These are phyloP conservation scores for Globisporangium takayamanum DNA, from an alignment of 352 stramenopile species.

Conservation along the genomic window DNA sequence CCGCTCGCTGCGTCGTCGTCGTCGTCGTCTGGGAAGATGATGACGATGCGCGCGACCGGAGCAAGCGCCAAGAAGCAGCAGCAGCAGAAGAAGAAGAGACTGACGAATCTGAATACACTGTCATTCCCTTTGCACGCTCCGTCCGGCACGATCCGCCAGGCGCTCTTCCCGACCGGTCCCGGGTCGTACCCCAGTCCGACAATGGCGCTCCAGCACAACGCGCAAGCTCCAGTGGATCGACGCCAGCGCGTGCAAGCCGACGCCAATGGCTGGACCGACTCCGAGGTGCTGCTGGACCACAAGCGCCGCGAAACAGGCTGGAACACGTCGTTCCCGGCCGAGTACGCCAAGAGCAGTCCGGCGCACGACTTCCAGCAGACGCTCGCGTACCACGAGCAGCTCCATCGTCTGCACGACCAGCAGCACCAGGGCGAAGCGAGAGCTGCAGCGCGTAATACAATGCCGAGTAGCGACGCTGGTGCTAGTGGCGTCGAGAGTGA, in stretches of 20 bases:
- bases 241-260: conserved; percentile 4
- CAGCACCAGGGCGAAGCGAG: neutral
- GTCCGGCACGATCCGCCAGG: conserved; percentile 31
- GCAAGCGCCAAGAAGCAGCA: conserved; percentile 12
- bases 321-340: conserved; percentile 62
- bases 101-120: conserved; percentile 20
- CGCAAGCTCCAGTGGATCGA: conserved; percentile 10
- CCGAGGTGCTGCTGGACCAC: conserved; percentile 16
- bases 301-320: conserved; percentile 62
- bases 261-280: conserved; percentile 1
- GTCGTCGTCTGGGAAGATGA: neutral
- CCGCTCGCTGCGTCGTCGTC: conserved; percentile 4
- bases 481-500: neutral
- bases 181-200: conserved; percentile 33
- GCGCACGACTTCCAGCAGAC: conserved; percentile 42
- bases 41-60: conserved; percentile 14
- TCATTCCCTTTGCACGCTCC: conserved; percentile 28
- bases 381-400: conserved; percentile 53
- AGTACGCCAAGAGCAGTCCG: conserved; percentile 39
- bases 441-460: neutral
- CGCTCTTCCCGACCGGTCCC: conserved; percentile 33
- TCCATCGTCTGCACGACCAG: conserved; percentile 18
- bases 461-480: neutral
- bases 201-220: conserved; percentile 20
- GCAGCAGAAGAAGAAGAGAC: too few relatives aligned